Evolutionary conservation across 495 filamentous ascomycete genomes (phyloP).

Genomic region (Gamarada debralockiae): DNA sequence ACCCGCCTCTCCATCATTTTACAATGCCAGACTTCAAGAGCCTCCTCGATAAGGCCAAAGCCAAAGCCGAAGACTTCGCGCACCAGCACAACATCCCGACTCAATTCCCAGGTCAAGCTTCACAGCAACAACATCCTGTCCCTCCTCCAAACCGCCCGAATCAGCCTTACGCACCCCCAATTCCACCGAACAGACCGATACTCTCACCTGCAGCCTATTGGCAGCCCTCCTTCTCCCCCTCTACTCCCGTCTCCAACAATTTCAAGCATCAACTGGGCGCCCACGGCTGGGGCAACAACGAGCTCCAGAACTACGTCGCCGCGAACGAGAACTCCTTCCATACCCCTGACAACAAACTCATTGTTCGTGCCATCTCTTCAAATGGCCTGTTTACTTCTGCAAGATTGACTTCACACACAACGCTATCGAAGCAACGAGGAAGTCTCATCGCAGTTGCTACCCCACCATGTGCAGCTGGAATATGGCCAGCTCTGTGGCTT

Average conservation of each 20-base stretch:
- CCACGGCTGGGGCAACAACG: constrained; percentile 44
- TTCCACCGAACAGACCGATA: no score
- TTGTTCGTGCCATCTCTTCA: constrained; percentile 34
- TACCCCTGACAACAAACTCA: constrained; percentile 32
- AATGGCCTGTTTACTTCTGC: constrained; percentile 35
- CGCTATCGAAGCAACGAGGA: constrained; percentile 34
- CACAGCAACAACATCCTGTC: no score
- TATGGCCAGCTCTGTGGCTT: constrained; percentile 45
- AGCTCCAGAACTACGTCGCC: constrained; percentile 39
- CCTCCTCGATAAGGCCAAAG: no score
- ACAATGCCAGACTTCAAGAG: no score
- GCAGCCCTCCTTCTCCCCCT: constrained; percentile 30
- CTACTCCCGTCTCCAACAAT: constrained; percentile 28
- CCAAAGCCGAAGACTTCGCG: no score
- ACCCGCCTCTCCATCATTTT: no score
- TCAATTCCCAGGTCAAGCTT: no score
- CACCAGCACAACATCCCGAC: no score
- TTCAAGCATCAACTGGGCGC: constrained; percentile 38
- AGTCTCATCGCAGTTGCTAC: constrained; percentile 30
- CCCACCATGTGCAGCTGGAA: constrained; percentile 36
- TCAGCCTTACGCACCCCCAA: no score
- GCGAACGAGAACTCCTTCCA: constrained; percentile 34
- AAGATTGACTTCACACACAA: constrained; percentile 33
- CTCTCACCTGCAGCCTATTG: constrained; percentile 26
- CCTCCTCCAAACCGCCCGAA: no score